Conservation (phyloP, 305 asterid species). For the Fraxinus latifolia region DNA sequence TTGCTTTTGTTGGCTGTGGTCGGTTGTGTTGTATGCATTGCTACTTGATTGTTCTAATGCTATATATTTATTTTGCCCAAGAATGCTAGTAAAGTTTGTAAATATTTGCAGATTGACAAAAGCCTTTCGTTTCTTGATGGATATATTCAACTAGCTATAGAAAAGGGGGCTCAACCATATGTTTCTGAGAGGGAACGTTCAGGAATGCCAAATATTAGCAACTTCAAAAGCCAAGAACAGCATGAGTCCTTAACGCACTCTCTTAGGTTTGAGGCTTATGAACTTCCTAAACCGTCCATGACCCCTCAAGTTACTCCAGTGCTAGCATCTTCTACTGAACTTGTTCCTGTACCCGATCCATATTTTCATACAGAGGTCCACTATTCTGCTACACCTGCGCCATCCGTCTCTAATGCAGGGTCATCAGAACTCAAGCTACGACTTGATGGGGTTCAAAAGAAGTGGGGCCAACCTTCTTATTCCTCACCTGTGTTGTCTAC, state of each 20-base stretch:
- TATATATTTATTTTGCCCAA: slow-evolving; percentile 1
- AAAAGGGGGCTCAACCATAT: slow-evolving; percentile 85
- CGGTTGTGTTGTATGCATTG: background rate
- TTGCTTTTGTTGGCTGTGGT: background rate
- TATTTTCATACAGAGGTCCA: slow-evolving; percentile 43
- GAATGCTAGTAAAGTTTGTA: background rate
- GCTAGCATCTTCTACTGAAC: slow-evolving; percentile 57
- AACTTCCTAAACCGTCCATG: slow-evolving; percentile 67
- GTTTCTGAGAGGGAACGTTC: slow-evolving; percentile 68
- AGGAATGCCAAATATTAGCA: slow-evolving; percentile 48
- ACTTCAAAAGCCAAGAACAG: slow-evolving; percentile 63
- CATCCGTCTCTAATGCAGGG: slow-evolving; percentile 48
- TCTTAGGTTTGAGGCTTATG: slow-evolving; percentile 93
- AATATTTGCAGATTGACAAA: slow-evolving; percentile 66
- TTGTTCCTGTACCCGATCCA: slow-evolving; percentile 73
- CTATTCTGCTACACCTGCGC: slow-evolving; percentile 39
- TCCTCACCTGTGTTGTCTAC: slow-evolving; percentile 58
- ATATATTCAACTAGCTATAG: slow-evolving; percentile 67
- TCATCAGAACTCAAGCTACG: slow-evolving; percentile 68
- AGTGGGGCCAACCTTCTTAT: slow-evolving; percentile 83
- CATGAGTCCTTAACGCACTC: slow-evolving; percentile 62
- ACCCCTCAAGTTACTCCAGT: slow-evolving; percentile 48
- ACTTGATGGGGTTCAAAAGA: slow-evolving; percentile 91
- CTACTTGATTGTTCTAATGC: background rate
- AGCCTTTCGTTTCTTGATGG: slow-evolving; percentile 68